Evolutionary conservation across 305 asterid genomes (phyloP).

Genomic region (Fraxinus xanthoxyloides): DNA sequence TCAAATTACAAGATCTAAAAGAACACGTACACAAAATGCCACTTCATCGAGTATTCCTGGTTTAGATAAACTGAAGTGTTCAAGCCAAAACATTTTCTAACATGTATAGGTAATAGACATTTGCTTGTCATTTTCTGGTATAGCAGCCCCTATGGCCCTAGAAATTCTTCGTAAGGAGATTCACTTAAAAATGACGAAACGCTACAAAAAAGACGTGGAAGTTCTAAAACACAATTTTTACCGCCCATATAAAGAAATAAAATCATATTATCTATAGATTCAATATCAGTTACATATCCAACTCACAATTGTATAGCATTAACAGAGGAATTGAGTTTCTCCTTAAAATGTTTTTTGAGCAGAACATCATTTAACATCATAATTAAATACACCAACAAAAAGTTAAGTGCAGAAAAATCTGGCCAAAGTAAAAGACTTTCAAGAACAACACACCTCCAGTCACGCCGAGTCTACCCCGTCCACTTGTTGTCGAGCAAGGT

Average conservation of each 20-base stretch:
- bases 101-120: background rate
- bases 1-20: background rate
- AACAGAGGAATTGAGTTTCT: constrained; percentile 22
- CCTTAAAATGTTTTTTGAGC: background rate
- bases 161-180: background rate
- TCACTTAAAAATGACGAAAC: background rate
- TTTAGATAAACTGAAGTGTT: background rate
- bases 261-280: background rate
- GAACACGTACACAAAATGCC: background rate
- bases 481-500: constrained; percentile 84
- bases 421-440: constrained; percentile 12
- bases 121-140: background rate
- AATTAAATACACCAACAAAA: constrained; percentile 35
- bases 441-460: constrained; percentile 27
- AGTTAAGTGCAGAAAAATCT: constrained; percentile 25
- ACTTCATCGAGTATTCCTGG: background rate
- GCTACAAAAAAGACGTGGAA: background rate
- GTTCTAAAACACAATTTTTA: background rate
- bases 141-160: background rate
- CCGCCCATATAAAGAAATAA: background rate
- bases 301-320: constrained; percentile 13
- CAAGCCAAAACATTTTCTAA: background rate
- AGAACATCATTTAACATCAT: constrained; percentile 29
- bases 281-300: constrained; percentile 24
- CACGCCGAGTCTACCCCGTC: constrained; percentile 75